These are phyloP conservation scores for Pulveroboletus sp. DNA, from an alignment of 1,284 basidiomycete species.

Conservation along the genomic window DNA sequence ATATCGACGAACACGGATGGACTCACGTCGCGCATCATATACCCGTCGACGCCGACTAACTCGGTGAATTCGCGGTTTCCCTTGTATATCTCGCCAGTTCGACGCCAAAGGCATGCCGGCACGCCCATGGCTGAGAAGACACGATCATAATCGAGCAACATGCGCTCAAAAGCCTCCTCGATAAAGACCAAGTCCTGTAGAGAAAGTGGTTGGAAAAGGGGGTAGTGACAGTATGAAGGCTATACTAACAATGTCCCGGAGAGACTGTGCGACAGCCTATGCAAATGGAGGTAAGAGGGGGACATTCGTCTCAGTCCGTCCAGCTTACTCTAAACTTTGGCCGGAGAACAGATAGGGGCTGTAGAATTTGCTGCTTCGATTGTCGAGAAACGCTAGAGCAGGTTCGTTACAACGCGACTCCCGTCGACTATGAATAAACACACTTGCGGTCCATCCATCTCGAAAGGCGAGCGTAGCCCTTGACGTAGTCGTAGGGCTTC, in stretches of 20 bases:
- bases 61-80: conserved; percentile 94
- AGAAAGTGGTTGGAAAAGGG: background rate
- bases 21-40: conserved; percentile 76
- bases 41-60: conserved; percentile 81
- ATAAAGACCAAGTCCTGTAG: conserved; percentile 91
- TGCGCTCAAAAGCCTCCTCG: conserved; percentile 95
- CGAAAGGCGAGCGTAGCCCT: conserved; percentile 86
- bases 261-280: conserved; percentile 84
- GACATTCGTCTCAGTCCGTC: background rate
- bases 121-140: conserved; percentile 96
- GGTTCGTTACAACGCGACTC: background rate
- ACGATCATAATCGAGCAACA: conserved; percentile 94
- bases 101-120: conserved; percentile 94
- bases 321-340: conserved; percentile 84
- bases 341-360: conserved; percentile 85
- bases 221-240: background rate
- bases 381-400: conserved; percentile 75
- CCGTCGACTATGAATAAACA: conserved; percentile 18
- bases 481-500: conserved; percentile 96
- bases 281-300: background rate
- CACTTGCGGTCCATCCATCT: conserved; percentile 96
- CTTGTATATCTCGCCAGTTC: conserved; percentile 98
- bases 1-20: conserved; percentile 13
- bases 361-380: conserved; percentile 87
- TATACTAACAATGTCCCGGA: conserved; percentile 77